These are phyloP conservation scores for Pythium plurisporium DNA, from an alignment of 352 stramenopile species.

Conservation along the genomic window DNA sequence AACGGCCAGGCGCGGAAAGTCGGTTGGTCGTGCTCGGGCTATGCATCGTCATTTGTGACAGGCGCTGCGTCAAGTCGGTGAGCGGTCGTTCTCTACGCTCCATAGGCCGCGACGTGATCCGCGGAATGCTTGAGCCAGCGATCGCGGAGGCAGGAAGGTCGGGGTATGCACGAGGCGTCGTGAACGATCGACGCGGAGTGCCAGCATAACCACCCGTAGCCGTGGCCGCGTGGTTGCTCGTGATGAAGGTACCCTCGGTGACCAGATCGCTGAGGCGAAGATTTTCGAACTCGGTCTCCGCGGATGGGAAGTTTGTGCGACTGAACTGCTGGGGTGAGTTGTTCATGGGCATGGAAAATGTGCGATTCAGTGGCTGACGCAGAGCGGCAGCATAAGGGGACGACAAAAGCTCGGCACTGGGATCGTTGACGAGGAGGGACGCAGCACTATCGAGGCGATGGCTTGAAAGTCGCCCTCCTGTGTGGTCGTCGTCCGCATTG, in stretches of 20 bases:
- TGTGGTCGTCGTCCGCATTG: not conserved
- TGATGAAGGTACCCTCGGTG: conserved; percentile 11
- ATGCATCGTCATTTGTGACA: conserved; percentile 19
- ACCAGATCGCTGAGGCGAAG: conserved; percentile 22
- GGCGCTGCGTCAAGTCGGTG: conserved; percentile 12
- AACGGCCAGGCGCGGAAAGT: conserved; percentile 20
- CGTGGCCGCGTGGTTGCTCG: not conserved
- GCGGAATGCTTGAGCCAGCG: conserved; percentile 16
- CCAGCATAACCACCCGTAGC: not conserved
- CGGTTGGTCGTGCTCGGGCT: conserved; percentile 20
- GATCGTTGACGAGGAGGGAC: conserved; percentile 9
- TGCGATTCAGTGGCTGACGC: conserved; percentile 24
- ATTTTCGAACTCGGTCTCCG: conserved; percentile 15
- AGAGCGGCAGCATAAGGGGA: conserved; percentile 20
- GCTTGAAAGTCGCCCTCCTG: not conserved
- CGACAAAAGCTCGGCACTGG: conserved; percentile 23
- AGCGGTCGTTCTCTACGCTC: conserved; percentile 3
- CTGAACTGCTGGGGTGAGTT: conserved; percentile 18
- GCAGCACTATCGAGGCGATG: conserved; percentile 7
- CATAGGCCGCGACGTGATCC: conserved; percentile 10
- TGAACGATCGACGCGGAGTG: conserved; percentile 16
- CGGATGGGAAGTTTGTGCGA: conserved; percentile 4
- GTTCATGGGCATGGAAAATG: conserved; percentile 10
- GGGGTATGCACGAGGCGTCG: conserved; percentile 16
- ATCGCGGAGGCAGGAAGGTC: conserved; percentile 10